Base-by-base conservation (phyloP, 2,329 filamentous ascomycete species). In the Aspergillus carbonarius region DNA sequence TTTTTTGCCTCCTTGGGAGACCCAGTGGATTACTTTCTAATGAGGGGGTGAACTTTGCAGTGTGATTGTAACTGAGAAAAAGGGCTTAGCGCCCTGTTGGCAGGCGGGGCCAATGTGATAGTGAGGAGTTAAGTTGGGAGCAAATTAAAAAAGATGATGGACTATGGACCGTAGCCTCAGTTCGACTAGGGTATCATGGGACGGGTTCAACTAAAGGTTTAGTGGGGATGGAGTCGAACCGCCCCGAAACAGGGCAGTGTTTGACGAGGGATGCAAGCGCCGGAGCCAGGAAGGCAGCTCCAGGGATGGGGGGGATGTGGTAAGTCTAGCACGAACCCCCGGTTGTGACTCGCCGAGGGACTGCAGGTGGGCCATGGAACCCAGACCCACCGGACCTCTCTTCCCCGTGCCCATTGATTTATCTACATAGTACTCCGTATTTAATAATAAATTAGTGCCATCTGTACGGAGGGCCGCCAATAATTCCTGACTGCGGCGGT, bases 301-400 rank as follows among this genome's bases (percentile, higher is more conserved):
- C 63, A 63, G 63, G 61, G 61, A 61, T 65, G 55, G 51, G 32
- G 37, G 40, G 50, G 17, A 34, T 37, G 56, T 51, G 54, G 55
- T 44, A 56, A 53, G 57, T 60, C 63, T 60, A 66, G 66, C 66
- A 69, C 65, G 67, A 68, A 69, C 66, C 66, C 66, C 66, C 63
- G 62, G 65, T 55, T 65, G 65, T 67, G 66, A 68, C 65, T 68
- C 65, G 66, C 63, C 62, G 62, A 66, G 58, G 60, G 60, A 53
- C 63, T 67, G 65, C 66, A 64, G 58, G 64, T 67, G 66, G 67
- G 55, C 65, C 66, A 65, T 64, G 64, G 64, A 58, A 60, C 55
- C 52, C 30, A 54, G 57, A 61, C 58, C 64, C 63, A 60, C 63
- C 25, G 47, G 40, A 55, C 64, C 61, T 60, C 60, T 59, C 50